Evolutionary conservation across 305 asterid species (phyloP), one percentile per base, ranked within the genome.

Genomic region (Petunia hybrid): DNA sequence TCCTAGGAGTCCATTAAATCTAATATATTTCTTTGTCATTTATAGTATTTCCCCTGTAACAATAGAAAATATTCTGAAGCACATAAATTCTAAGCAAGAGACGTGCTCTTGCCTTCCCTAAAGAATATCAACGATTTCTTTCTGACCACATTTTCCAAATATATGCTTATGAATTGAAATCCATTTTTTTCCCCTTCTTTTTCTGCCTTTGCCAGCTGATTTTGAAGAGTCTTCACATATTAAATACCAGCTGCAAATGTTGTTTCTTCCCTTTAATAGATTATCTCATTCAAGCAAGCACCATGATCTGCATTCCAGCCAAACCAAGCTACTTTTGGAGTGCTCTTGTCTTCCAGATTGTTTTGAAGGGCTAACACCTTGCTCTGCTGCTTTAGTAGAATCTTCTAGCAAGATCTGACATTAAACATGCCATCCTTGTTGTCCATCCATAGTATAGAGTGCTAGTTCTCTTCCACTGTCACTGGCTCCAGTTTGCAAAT

Each of bases 261-360:
- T 64, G 22, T 12, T 38, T 64, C 45, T 64, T 62, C 6, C 35
- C 12, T 22, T 36, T 64, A 36, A 64, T 64, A 12, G 69, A 64
- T 64, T 38, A 64, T 64, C 45, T 64, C 45, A 12, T 64, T 64
- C 70, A 64, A 64, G 70, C 45, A 64, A 12, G 70, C 70, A 64
- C 22, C 70, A 9, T 64, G 22, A 36, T 42, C 70, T 64, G 43
- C 38, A 10, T 22, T 22, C 31, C 31, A 22, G 31, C 31, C 31
- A 64, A 64, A 64, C 10, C 45, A 38, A 36, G 43, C 45, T 38
- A 38, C n/a, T 64, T 36, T 64, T 3, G 45, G 70, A 22, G 31
- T 22, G 16, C 6, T 13, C 45, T 36, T 35, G 9, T 64, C 45
- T 4, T 64, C 45, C 22, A 64, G 16, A 64, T 12, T 10, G 38